Conservation (phyloP, 148 eudicot species). For the Euryodendron excelsum region DNA sequence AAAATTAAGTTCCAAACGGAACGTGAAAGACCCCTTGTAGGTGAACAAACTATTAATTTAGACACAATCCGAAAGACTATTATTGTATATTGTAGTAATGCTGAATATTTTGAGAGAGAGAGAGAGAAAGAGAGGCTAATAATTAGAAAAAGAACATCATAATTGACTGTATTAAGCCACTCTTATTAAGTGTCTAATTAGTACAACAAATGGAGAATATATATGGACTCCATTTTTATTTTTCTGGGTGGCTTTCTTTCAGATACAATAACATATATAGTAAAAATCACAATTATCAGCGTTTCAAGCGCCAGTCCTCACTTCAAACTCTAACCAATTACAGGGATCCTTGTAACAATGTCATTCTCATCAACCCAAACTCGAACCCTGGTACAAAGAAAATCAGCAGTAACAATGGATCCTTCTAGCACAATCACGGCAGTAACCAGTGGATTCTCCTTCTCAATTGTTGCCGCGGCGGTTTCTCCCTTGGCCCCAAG, state of each 20-base stretch:
- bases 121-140: too few relatives aligned
- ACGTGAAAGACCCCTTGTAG: too few relatives aligned
- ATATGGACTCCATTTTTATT: neutral
- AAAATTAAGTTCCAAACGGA: too few relatives aligned
- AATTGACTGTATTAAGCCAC: neutral
- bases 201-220: neutral
- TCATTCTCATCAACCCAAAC: conserved; percentile 18
- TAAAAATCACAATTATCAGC: neutral
- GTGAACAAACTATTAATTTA: too few relatives aligned
- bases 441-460: conserved; percentile 12
- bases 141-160: neutral
- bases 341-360: conserved; percentile 7
- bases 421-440: conserved; percentile 17
- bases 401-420: neutral
- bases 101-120: too few relatives aligned
- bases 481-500: conserved; percentile 16
- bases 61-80: too few relatives aligned
- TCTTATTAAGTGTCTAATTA: neutral
- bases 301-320: neutral
- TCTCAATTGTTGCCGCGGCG: conserved; percentile 12
- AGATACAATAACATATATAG: neutral
- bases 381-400: conserved; percentile 22
- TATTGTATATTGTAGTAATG: too few relatives aligned
- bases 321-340: conserved; percentile 9
- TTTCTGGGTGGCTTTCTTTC: neutral